A percentile compares a stretch with the other conserved stretches of the same genome.
These are phyloP conservation scores for Eucalyptus pauciflora DNA, from an alignment of 345 rosid species.

Conservation along the genomic window DNA sequence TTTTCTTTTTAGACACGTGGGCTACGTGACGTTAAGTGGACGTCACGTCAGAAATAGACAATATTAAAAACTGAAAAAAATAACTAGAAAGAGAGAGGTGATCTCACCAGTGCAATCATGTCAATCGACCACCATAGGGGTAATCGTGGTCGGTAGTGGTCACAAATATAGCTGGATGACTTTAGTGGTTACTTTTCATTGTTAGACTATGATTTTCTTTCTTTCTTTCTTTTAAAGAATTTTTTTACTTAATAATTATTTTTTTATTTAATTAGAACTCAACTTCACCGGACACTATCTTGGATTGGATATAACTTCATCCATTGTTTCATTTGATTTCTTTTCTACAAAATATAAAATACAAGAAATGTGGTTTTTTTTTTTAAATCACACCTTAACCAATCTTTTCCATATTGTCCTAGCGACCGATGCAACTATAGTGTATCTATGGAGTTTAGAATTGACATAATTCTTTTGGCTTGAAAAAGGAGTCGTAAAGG, in stretches of 20 bases:
- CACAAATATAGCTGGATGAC: background rate
- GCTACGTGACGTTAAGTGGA: background rate
- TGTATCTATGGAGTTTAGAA: background rate
- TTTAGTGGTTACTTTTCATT: background rate
- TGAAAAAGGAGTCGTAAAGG: background rate
- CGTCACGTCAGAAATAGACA: background rate
- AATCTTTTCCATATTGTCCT: background rate
- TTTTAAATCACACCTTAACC: background rate
- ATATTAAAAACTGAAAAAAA: background rate
- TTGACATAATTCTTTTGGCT: background rate
- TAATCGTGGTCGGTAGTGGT: background rate
- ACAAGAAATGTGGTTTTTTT: background rate
- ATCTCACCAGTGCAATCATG: background rate
- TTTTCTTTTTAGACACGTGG: background rate
- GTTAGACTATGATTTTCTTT: background rate
- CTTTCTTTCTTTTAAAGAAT: background rate
- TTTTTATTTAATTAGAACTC: background rate
- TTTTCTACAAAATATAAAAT: background rate
- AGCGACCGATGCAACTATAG: background rate
- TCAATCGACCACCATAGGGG: background rate
- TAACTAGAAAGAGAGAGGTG: background rate
- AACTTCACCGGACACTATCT: background rate
- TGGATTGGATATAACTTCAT: background rate
- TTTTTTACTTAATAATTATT: background rate
- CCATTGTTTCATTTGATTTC: background rate